Evolutionary conservation across 208 protist genomes (phyloP), one percentile per base, ranked within the genome.

Genomic region (Leishmania lainsoni): DNA sequence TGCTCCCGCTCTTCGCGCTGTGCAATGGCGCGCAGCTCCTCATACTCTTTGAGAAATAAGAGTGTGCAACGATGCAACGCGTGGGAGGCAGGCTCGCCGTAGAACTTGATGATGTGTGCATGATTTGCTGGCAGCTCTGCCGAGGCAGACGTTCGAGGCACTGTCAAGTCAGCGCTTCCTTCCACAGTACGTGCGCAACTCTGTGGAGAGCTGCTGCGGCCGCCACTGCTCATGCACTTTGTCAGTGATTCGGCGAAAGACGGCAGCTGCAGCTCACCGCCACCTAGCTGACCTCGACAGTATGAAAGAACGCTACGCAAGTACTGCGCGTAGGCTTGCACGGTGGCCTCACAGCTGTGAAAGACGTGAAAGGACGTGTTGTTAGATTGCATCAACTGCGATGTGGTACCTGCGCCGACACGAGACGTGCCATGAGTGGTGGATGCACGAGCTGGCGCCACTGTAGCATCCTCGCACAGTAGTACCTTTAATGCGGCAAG

Each of bases 31-130:
- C 71, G 70, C 39, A 81, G 77, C 49, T 76, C 76, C 52, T 93
- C 84, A 68, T 95, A 97, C 65, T 93, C 83, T 4, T 86, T 80
- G 66, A 95, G 78, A 80, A 96, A 96, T 26, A 81, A 54, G 17
- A 74, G 20, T 10, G 91, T 93, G n/a, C 83, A 85, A 17, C 75
- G 75, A 61, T 94, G 90, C 16, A 94, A 66, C 35, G 32, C 45
- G 32, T 91, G 86, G 0, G 51, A 72, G 16, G 83, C 86, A 0
- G 85, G 72, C 56, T 97, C 94, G 32, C 94, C 92, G 79, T 97
- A 96, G 63, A 91, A 92, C 75, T 96, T 96, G 56, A 89, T 52
- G 59, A 89, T 85, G 79, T 85, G 79, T 45, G 85, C 81, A 68
- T 83, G 78, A 2, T 81, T 61, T 48, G 32, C 16, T 29, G 78